phyloP scores from a whole-genome alignment of 2,329 filamentous ascomycete genomes.

The Rachicladosporium sp. region DNA sequence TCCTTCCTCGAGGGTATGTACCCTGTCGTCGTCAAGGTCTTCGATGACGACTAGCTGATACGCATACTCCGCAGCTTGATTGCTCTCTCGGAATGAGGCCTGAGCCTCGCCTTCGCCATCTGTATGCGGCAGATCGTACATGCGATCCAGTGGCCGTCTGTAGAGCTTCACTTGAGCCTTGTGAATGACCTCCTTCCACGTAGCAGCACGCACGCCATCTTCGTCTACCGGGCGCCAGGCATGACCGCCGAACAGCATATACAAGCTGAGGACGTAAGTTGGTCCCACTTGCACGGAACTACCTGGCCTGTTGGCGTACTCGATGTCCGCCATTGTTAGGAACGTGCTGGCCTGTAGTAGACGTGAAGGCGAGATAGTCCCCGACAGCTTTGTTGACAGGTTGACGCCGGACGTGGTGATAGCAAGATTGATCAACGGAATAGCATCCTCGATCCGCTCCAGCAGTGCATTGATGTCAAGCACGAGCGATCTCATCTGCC shows the following conservation, averaged over 20 bases:
- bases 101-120: constrained; percentile 17
- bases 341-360: constrained; percentile 87
- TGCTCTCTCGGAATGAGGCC: constrained; percentile 7
- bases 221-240: constrained; percentile 43
- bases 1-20: constrained; percentile 53
- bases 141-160: constrained; percentile 48
- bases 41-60: constrained; percentile 77
- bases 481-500: constrained; percentile 58
- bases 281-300: constrained; percentile 72
- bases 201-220: constrained; percentile 50
- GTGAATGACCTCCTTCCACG: constrained; percentile 95
- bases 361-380: constrained; percentile 78
- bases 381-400: constrained; percentile 64
- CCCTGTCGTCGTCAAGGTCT: constrained; percentile 60
- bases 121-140: constrained; percentile 33
- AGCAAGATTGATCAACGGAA: constrained; percentile 82
- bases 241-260: constrained; percentile 89
- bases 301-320: constrained; percentile 56
- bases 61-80: constrained; percentile 48
- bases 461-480: constrained; percentile 64
- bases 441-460: constrained; percentile 72
- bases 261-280: constrained; percentile 73
- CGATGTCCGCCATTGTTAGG: constrained; percentile 72
- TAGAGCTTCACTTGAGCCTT: constrained; percentile 76
- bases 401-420: constrained; percentile 89